Percentiles rank a stretch among this genome's conserved stretches.
phyloP scores from a whole-genome alignment of 495 filamentous ascomycete species.

The Podospora bellae-mahoneyi region DNA sequence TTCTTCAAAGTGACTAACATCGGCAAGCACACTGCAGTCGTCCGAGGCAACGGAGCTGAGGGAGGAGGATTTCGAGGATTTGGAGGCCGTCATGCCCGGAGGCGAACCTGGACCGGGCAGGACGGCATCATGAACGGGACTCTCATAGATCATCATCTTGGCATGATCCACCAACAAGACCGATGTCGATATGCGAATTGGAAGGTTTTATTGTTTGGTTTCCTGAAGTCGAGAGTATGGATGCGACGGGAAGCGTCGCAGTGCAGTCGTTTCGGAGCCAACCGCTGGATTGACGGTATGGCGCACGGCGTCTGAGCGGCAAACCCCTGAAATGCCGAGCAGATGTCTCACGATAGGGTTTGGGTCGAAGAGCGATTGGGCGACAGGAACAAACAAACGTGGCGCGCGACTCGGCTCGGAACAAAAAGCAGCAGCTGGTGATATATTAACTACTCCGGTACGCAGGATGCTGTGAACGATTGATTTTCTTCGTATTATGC shows the following conservation, averaged over 20 bases:
- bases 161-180: constrained; percentile 14
- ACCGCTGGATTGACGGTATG: constrained; percentile 18
- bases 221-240: constrained; percentile 9
- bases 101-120: constrained; percentile 67
- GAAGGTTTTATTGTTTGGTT: constrained; percentile 12
- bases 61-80: constrained; percentile 89
- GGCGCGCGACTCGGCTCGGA: constrained; percentile 1
- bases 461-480: neutral
- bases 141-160: constrained; percentile 57
- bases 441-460: neutral
- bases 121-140: constrained; percentile 43
- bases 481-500: neutral
- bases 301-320: constrained; percentile 22
- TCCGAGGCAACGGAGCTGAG: constrained; percentile 73
- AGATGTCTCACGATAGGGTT: constrained; percentile 30
- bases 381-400: constrained; percentile 1
- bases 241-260: constrained; percentile 28
- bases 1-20: constrained; percentile 85
- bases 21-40: constrained; percentile 60
- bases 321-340: constrained; percentile 26
- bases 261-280: constrained; percentile 14
- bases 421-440: constrained; percentile 1
- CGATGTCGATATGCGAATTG: neutral
- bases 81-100: constrained; percentile 78
- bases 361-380: constrained; percentile 4